Evolutionary conservation across 805 yeast genomes (phyloP), one percentile per base, ranked within the genome.

Genomic region (Lipomyces chichibuensis): DNA sequence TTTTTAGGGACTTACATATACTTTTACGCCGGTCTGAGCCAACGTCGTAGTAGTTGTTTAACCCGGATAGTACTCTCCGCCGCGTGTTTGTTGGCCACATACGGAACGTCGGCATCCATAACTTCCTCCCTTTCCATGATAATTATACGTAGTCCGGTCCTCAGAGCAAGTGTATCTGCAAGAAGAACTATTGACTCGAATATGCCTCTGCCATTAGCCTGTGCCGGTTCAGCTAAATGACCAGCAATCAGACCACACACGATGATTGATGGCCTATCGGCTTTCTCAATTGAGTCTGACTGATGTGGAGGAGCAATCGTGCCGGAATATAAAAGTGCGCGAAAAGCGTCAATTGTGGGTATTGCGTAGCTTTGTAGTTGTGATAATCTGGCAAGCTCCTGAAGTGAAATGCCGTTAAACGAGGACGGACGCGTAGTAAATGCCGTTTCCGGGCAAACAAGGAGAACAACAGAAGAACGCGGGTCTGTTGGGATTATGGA

Each of bases 231-330:
- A 20, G 33, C 57, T 9, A 54, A 27, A 23, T 60, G 63, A 25
- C 23, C 63, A 32, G 53, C 61, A 4, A 60, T 27, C 59, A 60
- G 51, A 7, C 63, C 63, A 51, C 51, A 52, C 17, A 60, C 32
- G 20, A 60, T 55, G 17, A 60, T 20, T 17, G 27, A n/a, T 25
- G 8, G 25, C 43, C 7, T 5, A 13, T 33, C 43, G 25, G 17
- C 7, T 25, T 33, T 39, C 17, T 25, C 32, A 14, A 3, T 29
- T 23, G 33, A n/a, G 20, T 17, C 23, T 14, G 23, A 52, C 14
- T 17, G 35, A 9, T 17, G 27, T 11, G 55, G 62, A n/a, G 11
- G 27, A 17, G 14, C 32, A 35, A 59, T 23, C n/a, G 32, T 25
- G 11, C 62, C 62, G 29, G 62, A 46, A 27, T 8, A 17, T 9